These are phyloP conservation scores for Extremus antarcticus DNA, from an alignment of 495 filamentous ascomycete genomes.

Conservation along the genomic window DNA sequence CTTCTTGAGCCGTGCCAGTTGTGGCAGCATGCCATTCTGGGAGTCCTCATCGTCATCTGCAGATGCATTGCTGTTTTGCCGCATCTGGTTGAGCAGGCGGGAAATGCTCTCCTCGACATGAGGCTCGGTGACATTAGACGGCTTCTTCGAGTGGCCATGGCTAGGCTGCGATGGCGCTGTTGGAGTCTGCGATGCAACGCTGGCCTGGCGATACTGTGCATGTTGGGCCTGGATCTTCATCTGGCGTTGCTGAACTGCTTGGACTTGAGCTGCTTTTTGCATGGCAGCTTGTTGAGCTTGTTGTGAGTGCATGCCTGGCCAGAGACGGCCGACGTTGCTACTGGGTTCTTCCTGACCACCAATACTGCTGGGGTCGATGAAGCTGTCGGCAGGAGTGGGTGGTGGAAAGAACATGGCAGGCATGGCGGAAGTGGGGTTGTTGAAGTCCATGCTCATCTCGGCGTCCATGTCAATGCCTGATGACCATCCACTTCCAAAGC, in stretches of 20 bases:
- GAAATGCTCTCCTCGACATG: slow-evolving; percentile 77
- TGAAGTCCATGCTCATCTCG: slow-evolving; percentile 45
- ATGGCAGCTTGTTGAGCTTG: slow-evolving; percentile 66
- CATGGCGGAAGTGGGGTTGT: slow-evolving; percentile 39
- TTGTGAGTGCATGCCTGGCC: slow-evolving; percentile 86
- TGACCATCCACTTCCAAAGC: slow-evolving; percentile 40
- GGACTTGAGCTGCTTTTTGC: slow-evolving; percentile 48
- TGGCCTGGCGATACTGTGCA: slow-evolving; percentile 36
- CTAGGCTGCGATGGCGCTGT: not conserved
- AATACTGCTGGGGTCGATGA: slow-evolving; percentile 62
- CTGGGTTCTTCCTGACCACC: slow-evolving; percentile 44
- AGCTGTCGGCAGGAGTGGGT: slow-evolving; percentile 31
- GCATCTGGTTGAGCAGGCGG: slow-evolving; percentile 73
- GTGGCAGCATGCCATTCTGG: slow-evolving; percentile 42
- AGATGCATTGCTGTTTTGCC: slow-evolving; percentile 48
- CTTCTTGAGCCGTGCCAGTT: slow-evolving; percentile 56
- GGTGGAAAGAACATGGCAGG: slow-evolving; percentile 38
- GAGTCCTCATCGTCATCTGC: slow-evolving; percentile 40
- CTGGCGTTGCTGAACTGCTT: slow-evolving; percentile 55
- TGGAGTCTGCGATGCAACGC: not conserved
- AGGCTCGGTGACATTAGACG: slow-evolving; percentile 46
- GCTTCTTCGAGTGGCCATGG: slow-evolving; percentile 31
- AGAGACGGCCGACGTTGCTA: slow-evolving; percentile 57
- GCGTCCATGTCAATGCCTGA: slow-evolving; percentile 36
- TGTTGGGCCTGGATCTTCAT: slow-evolving; percentile 52